phyloP scores from a whole-genome alignment of 208 protist genomes.

The Trypanosoma platydactyli region DNA sequence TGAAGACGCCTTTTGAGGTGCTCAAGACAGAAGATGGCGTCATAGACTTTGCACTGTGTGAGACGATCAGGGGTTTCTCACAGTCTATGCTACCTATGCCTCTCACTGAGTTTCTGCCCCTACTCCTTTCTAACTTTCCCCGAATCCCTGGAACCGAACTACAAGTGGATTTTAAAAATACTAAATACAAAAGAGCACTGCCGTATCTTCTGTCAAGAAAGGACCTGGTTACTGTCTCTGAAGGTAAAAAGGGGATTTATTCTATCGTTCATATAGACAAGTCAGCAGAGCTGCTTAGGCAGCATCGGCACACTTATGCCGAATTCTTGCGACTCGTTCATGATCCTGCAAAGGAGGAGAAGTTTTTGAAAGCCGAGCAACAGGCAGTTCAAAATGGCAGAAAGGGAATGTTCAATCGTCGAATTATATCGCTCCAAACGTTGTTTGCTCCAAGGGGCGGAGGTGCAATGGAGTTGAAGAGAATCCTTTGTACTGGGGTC shows the following conservation, averaged over 20 bases:
- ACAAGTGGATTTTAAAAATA: conserved; percentile 66
- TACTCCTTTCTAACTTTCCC: conserved; percentile 51
- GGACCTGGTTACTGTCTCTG: conserved; percentile 49
- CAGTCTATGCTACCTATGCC: conserved; percentile 52
- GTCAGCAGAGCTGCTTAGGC: conserved; percentile 34
- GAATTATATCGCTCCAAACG: conserved; percentile 46
- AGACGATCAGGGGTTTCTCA: conserved; percentile 39
- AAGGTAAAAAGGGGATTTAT: conserved; percentile 47
- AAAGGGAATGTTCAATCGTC: conserved; percentile 41
- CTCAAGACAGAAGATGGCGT: conserved; percentile 42
- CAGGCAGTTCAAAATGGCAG: conserved; percentile 31
- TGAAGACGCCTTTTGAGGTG: conserved; percentile 16
- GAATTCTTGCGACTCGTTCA: conserved; percentile 48
- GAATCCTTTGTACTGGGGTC: conserved; percentile 25
- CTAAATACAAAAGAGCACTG: conserved; percentile 69
- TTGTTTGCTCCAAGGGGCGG: conserved; percentile 22
- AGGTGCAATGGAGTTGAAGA: conserved; percentile 13
- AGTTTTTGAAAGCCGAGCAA: conserved; percentile 35
- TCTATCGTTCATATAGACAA: conserved; percentile 48
- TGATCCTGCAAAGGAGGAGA: conserved; percentile 38
- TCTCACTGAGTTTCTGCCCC: conserved; percentile 56
- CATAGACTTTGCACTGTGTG: conserved; percentile 65
- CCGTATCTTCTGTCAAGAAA: conserved; percentile 37
- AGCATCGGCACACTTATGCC: conserved; percentile 36
- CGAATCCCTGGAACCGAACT: conserved; percentile 27